Percentiles rank a stretch among this genome's conserved stretches.
Conservation (phyloP, 73 alveolate genomes). For the Breviolum minutum region DNA sequence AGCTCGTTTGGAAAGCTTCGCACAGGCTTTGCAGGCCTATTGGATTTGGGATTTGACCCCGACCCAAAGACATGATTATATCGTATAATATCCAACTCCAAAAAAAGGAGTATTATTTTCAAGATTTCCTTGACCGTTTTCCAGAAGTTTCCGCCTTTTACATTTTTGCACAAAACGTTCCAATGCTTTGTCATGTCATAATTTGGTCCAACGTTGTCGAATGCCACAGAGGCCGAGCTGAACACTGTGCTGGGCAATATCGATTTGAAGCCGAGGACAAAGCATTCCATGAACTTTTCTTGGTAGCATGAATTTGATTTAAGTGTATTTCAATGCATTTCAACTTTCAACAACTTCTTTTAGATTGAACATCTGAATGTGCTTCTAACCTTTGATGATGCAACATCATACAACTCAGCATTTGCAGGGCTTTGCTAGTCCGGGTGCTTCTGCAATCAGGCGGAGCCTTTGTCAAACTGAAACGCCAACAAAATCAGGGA, state of each 20-base stretch:
- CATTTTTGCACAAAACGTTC: neutral
- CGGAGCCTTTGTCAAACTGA: neutral
- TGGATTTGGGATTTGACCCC: neutral
- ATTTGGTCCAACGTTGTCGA: neutral
- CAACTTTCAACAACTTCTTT: no score
- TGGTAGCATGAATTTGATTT: neutral
- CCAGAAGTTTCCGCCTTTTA: no score
- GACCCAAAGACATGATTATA: neutral
- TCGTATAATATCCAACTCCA: neutral
- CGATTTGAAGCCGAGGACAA: slow-evolving; percentile 53
- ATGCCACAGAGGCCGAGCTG: slow-evolving; percentile 53
- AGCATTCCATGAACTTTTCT: neutral
- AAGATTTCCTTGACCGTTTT: neutral
- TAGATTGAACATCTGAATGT: no score
- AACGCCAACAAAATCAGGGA: no score
- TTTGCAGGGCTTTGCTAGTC: neutral
- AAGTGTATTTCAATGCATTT: no score
- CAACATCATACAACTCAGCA: no score
- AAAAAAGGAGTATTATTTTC: neutral
- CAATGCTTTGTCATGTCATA: neutral
- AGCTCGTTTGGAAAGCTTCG: slow-evolving; percentile 60
- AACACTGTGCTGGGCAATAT: slow-evolving; percentile 32
- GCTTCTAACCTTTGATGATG: no score
- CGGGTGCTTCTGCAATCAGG: slow-evolving; percentile 61
- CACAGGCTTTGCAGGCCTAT: slow-evolving; percentile 59